Evolutionary conservation across 2,329 filamentous ascomycete species (phyloP), one percentile per base, ranked within the genome.

Genomic region (Aspergillus amoenus): DNA sequence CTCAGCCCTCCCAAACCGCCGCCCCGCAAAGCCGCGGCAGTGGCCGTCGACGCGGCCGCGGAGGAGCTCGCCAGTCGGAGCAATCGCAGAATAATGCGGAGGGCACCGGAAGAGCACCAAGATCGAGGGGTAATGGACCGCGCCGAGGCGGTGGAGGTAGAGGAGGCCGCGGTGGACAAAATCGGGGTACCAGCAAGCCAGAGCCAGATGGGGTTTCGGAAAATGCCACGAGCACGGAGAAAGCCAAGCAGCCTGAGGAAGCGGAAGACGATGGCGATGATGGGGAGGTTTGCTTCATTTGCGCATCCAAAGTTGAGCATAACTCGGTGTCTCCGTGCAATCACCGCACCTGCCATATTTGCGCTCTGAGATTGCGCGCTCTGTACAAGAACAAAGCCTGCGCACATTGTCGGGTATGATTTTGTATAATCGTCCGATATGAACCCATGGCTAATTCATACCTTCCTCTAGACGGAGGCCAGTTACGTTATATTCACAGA

Each of bases 351-450:
- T 99, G 94, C 72, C 94, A 99, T 77, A 96, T 97, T 63, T 99
- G 94, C 74, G 88, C 92, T 9, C 78, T 99, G 65, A 85, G 94
- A 58, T 85, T 97, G 84, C 85, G 94, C 66, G 94, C 93, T 1
- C 79, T 99, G 44, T 99, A 97, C 78, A 97, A 97, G 80, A 95
- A 88, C 59, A 96, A 96, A 74, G 90, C 93, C 63, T 99, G 94
- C 76, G 90, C 93, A n/a, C 93, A 97, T 74, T 99, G 94, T 73
- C 83, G 94, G 70, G 90, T 93, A 82, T 80, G 34, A 3, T 7
- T 49, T 7, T 4, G 9, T 45, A 24, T 27, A n/a, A 43, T 12
- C 4, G 37, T 13, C 40, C 42, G 27, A 18, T 44, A 5, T 12
- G 15, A 15, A 24, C 5, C 22, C 24, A 18, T 32, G 34, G 18